Evolutionary conservation across 2,329 filamentous ascomycete species (phyloP), one percentile per base, ranked within the genome.

Genomic region (Coniochaeta pulveracea): DNA sequence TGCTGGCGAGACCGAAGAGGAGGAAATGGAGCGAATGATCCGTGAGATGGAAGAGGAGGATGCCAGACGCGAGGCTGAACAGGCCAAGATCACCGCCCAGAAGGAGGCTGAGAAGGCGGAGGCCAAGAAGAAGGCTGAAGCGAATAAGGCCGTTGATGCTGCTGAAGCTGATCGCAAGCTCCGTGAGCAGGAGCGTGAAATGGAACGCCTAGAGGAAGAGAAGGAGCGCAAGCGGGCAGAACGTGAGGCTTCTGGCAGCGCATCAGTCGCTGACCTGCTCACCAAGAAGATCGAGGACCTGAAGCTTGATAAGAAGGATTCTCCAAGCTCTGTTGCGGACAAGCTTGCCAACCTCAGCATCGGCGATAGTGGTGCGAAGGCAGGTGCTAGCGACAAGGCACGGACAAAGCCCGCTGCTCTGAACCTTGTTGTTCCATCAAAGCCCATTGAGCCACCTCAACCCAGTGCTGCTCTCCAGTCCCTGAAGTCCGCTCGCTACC

Each of bases 401-500:
- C 61, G 58, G 26, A 54, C 65, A 38, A 95, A 94, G 69, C 89
- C 91, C 32, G 77, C 81, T 38, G 80, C 85, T 27, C 77, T 98
- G 43, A 95, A 95, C 60, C 70, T 96, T 41, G 75, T 86, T 36
- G 60, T 80, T 36, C 93, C 82, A 41, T 85, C 77, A 46, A 93
- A 88, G 61, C 66, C 81, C 23, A 75, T 94, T 16, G 89, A 98
- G 63, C 82, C 89, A 34, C 78, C 85, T 34, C 88, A 95, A 58
- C 89, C 89, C 11, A 96, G 85, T 42, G 85, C 91, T 38, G 89
- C 88, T 40, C 80, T 98, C 54, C 88, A 93, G 57, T 83, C 89
- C 7, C 72, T 98, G 41, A 89, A 91, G 63, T 89, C 86, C 12
- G 85, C 91, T 36, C 82, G 88, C 33, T 89, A 93, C 64, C 66